Base-by-base conservation (phyloP, 805 yeast species). In the Nakazawaea wyomingensis region DNA sequence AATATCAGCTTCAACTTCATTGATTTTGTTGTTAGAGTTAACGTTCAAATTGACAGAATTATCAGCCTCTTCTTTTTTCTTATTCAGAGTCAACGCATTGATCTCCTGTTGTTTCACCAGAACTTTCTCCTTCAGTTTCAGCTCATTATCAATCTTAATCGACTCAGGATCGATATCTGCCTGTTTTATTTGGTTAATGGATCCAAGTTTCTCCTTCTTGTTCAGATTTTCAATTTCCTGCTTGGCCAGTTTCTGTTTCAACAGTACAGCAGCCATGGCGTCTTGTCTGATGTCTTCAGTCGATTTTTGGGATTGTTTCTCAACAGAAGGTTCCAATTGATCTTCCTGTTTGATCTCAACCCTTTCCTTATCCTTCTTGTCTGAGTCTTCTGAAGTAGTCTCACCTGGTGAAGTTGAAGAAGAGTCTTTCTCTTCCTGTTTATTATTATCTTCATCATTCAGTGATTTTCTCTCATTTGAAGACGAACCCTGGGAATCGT, bases 241-340 rank as follows among this genome's bases (percentile, higher is more conserved):
- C 37, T 42, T 42, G 13, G 36, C 37, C 45, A 36, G 40, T 24
- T 42, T 42, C 21, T 42, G 45, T 26, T 42, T 42, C 34, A 42
- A 36, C 41, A 42, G 41, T 6, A 26, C 45, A 17, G n/a, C 36
- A 4, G 40, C 41, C 45, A 42, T 42, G 20, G 41, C 41, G 7
- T 32, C 41, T 27, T 42, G 45, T 19, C 45, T 35, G n/a, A 42
- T 21, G 18, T 42, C 36, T 27, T 43, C 39, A 14, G 34, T 42
- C 43, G 26, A 32, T 29, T 10, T 42, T 48, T 19, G 41, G 43
- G 42, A 41, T 46, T 34, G 48, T 30, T 24, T 39, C 13, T 39
- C 36, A 33, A 44, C 41, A 22, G 53, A 51, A 3, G 48, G 43
- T 20, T 52, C 50, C 37, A 43, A 32, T 32, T 46, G 52, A 21